Evolutionary conservation across 257 asterid genomes (phyloP).

Genomic region (Solanum chilense): DNA sequence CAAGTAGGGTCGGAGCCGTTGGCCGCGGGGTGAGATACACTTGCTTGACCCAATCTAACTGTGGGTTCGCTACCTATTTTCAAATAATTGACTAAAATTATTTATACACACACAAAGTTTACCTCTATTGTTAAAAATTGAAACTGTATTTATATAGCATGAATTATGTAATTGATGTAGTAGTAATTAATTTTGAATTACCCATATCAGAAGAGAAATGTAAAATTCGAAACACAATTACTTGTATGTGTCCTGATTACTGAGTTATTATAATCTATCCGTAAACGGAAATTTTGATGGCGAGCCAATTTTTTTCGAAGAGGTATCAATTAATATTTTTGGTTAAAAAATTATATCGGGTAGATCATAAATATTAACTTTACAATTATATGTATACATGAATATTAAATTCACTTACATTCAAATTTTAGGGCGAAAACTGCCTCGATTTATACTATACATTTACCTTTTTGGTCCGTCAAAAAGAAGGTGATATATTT

Average conservation of each 20-base stretch:
- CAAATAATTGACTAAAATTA: not conserved
- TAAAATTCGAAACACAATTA: not conserved
- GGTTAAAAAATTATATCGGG: no score
- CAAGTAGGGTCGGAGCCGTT: not conserved
- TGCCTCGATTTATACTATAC: rapidly evolving
- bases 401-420: not conserved
- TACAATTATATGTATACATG: no score
- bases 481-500: no score
- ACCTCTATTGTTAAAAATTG: not conserved
- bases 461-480: no score
- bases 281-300: not conserved
- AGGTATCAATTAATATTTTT: not conserved
- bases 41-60: not conserved
- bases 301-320: not conserved
- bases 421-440: not conserved
- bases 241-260: not conserved
- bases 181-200: not conserved
- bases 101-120: not conserved
- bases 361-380: not conserved
- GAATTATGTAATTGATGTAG: not conserved
- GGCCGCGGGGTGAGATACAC: not conserved
- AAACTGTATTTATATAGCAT: not conserved
- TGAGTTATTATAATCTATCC: not conserved
- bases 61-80: not conserved
- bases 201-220: not conserved